These are phyloP conservation scores for Pterothamnion heteromorphum DNA, from an alignment of 31 red algal genomes.

Conservation along the genomic window DNA sequence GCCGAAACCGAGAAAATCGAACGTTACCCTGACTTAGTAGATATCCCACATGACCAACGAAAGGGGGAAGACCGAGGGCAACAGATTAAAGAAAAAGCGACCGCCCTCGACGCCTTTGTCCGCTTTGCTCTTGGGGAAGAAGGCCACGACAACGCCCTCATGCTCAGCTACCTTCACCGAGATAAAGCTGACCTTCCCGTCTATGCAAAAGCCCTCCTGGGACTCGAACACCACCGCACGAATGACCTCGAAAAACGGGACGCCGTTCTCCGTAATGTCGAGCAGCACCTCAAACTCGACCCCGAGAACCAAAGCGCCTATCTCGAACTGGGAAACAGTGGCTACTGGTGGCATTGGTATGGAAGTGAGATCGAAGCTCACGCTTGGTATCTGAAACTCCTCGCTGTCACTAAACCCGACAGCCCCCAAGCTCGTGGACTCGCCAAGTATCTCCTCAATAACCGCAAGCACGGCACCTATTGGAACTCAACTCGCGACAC, in stretches of 20 bases:
- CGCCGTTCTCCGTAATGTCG: background rate
- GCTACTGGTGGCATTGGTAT: slow-evolving; percentile 32
- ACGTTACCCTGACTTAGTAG: too few species aligned
- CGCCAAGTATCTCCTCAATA: background rate
- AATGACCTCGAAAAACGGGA: background rate
- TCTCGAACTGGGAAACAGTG: background rate
- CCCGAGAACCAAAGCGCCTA: background rate
- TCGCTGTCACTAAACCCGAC: background rate
- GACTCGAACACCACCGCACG: background rate
- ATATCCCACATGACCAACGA: background rate
- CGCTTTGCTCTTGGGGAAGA: background rate
- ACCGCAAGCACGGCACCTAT: slow-evolving; percentile 12
- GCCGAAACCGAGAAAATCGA: background rate
- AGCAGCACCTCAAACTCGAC: background rate
- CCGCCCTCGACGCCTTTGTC: background rate
- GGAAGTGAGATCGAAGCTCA: slow-evolving; percentile 2
- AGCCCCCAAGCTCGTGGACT: background rate
- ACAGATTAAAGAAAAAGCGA: too few species aligned
- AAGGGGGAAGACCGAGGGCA: background rate
- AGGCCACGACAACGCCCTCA: background rate
- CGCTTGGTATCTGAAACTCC: slow-evolving; percentile 23
- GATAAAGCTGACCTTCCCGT: background rate
- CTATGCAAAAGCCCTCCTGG: background rate
- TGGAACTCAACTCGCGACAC: slow-evolving; percentile 20
- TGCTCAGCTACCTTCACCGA: background rate